Evolutionary conservation across 371 early-diverging fungal species (phyloP).

Genomic region (Smittium culicis): DNA sequence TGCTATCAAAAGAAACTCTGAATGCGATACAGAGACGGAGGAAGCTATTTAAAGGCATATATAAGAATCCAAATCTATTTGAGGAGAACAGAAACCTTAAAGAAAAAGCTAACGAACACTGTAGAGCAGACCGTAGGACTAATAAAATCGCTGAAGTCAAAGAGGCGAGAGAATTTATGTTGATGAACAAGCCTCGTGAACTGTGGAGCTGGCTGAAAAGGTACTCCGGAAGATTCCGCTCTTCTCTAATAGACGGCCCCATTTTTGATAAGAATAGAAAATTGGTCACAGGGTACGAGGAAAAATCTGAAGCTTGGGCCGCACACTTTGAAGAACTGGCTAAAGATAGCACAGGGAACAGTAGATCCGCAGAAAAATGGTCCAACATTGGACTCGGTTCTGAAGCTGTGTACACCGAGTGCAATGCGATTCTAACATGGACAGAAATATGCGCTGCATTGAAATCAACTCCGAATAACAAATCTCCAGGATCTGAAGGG

Average conservation of each 20-base stretch:
- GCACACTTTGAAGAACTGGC: background rate
- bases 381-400: background rate
- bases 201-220: background rate
- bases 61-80: too few relatives aligned
- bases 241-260: background rate
- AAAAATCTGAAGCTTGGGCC: background rate
- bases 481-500: background rate
- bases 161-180: background rate
- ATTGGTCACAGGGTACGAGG: background rate
- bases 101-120: background rate
- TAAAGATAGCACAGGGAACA: background rate
- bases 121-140: background rate
- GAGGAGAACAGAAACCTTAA: too few relatives aligned
- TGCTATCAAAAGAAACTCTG: background rate
- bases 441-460: background rate
- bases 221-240: background rate
- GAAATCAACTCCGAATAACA: background rate
- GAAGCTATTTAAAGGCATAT: background rate
- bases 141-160: background rate
- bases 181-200: background rate
- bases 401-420: background rate
- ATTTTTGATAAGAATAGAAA: background rate
- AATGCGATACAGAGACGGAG: background rate
- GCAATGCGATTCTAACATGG: background rate
- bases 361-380: background rate